Conservation (phyloP, 768 basidiomycete genomes). For the Candolleomyces eurysporus region DNA sequence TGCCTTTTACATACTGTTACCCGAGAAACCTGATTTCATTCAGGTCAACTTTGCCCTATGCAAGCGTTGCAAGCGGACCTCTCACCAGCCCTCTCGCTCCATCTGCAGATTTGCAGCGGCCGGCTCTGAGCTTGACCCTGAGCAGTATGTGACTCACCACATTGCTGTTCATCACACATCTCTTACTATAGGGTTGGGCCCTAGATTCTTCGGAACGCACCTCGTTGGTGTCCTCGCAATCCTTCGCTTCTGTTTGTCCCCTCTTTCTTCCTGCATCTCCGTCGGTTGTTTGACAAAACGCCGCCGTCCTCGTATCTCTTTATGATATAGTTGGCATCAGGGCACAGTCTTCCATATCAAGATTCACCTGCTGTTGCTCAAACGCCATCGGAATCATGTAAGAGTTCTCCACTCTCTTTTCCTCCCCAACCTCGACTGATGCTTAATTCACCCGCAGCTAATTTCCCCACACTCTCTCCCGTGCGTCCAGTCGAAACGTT, state of each 20-base stretch:
- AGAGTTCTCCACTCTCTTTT: background rate
- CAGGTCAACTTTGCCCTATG: too few relatives aligned
- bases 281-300: background rate
- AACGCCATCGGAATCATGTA: slow-evolving; percentile 2
- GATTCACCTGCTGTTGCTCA: background rate
- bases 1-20: background rate
- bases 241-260: background rate
- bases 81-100: too few relatives aligned
- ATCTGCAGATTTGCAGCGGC: background rate
- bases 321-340: background rate
- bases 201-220: too few relatives aligned
- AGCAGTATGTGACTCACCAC: background rate
- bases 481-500: background rate
- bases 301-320: background rate
- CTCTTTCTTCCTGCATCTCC: background rate
- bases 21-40: too few relatives aligned
- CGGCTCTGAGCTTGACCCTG: background rate
- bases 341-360: background rate
- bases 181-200: background rate
- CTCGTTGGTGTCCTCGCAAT: too few relatives aligned
- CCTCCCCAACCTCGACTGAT: background rate
- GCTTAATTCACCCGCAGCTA: background rate
- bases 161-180: background rate
- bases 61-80: too few relatives aligned
- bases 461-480: background rate